Evolutionary conservation across 805 yeast genomes (phyloP).

Genomic region (Blastobotrys chiropterorum): DNA sequence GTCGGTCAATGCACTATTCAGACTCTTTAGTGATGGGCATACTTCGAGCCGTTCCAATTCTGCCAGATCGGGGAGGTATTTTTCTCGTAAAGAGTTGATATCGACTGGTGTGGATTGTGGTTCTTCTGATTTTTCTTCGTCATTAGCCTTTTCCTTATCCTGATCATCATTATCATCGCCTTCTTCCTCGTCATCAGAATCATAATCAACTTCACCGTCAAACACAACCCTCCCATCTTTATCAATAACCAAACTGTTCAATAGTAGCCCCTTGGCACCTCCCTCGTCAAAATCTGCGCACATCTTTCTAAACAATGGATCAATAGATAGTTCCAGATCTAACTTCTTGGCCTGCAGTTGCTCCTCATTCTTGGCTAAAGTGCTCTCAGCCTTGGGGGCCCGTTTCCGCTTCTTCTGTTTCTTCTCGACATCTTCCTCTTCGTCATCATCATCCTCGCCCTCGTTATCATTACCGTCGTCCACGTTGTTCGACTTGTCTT

Average conservation of each 20-base stretch:
- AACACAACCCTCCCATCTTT: constrained; percentile 59
- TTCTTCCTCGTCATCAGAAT: constrained; percentile 10
- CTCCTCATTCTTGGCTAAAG: constrained; percentile 28
- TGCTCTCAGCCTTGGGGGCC: constrained; percentile 23
- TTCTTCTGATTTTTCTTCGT: constrained; percentile 27
- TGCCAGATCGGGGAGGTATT: constrained; percentile 23
- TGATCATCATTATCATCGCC: constrained; percentile 18
- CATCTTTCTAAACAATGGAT: constrained; percentile 37
- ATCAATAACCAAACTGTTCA: constrained; percentile 46
- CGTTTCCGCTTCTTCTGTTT: constrained; percentile 19
- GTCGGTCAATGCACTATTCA: constrained; percentile 48
- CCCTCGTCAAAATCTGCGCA: constrained; percentile 43
- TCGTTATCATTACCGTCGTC: constrained; percentile 21
- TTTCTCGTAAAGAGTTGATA: constrained; percentile 17
- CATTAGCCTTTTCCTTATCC: constrained; percentile 35
- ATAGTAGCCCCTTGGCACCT: constrained; percentile 35
- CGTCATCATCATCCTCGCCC: constrained; percentile 28
- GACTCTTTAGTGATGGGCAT: constrained; percentile 66
- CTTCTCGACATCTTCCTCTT: constrained; percentile 26
- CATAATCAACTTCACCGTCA: constrained; percentile 48
- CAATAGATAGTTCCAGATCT: constrained; percentile 36
- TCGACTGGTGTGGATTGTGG: constrained; percentile 18
- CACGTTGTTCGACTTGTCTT: constrained; percentile 12
- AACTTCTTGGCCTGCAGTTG: constrained; percentile 26
- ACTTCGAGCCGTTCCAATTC: constrained; percentile 30